A percentile compares a stretch with the other conserved stretches of the same genome.
phyloP scores from a whole-genome alignment of 805 yeast genomes.

The Saccharomyces paradoxus region DNA sequence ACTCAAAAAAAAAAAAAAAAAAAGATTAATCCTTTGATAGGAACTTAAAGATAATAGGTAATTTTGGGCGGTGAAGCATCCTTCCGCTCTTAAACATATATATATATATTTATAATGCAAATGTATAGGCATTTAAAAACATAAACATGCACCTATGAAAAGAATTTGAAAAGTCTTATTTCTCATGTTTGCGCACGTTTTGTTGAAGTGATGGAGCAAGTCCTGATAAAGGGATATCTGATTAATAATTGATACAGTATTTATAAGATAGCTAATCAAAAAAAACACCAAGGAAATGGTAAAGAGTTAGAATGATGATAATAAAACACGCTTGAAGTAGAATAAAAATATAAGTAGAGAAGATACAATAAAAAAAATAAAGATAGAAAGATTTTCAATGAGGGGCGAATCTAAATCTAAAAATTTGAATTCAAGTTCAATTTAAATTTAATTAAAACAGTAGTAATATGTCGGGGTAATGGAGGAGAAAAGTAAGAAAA shows the following conservation, averaged over 20 bases:
- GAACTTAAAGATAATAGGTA: background rate
- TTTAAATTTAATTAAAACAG: background rate
- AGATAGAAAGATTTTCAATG: background rate
- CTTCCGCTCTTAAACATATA: background rate
- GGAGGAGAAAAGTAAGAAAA: background rate
- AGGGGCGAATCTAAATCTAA: background rate
- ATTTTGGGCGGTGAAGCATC: background rate
- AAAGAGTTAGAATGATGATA: background rate
- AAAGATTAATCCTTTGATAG: background rate
- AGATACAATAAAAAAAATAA: background rate
- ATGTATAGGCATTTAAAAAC: background rate
- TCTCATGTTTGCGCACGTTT: background rate
- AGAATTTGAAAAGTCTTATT: background rate
- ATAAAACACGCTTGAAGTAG: background rate
- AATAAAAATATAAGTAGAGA: background rate
- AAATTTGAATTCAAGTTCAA: background rate
- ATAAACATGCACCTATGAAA: background rate
- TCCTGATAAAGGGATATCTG: background rate
- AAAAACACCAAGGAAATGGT: background rate
- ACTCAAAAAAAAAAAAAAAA: background rate
- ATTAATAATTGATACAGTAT: background rate
- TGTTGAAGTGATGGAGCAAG: background rate
- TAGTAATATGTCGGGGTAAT: background rate
- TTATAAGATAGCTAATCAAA: background rate
- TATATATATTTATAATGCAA: background rate